A percentile compares a stretch with the other conserved stretches of the same genome.
phyloP scores from a whole-genome alignment of 192 early-diverging fungal genomes.

The Entophlyctis luteolus region DNA sequence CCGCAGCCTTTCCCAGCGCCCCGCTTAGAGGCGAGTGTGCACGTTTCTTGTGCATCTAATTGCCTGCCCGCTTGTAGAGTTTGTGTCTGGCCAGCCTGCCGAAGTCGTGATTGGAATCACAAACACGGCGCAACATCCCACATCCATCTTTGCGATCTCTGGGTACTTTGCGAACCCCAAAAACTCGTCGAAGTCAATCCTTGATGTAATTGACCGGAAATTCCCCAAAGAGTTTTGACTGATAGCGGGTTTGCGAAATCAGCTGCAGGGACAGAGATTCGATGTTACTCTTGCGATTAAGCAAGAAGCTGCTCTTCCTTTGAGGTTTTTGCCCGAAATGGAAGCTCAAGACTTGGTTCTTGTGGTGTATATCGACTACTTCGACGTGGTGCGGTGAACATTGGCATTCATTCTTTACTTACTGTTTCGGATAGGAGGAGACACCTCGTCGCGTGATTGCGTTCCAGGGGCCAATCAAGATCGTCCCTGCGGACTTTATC shows the following conservation, averaged over 20 bases:
- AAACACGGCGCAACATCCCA: background rate
- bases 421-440: too few relatives aligned
- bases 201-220: too few relatives aligned
- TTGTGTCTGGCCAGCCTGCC: constrained; percentile 5
- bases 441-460: constrained; percentile 23
- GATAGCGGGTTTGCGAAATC: too few relatives aligned
- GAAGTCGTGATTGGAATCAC: constrained; percentile 24
- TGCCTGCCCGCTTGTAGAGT: background rate
- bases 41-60: too few relatives aligned
- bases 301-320: constrained; percentile 18
- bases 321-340: constrained; percentile 25
- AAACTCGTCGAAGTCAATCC: constrained; percentile 21
- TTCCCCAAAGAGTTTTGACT: too few relatives aligned
- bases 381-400: too few relatives aligned
- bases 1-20: constrained; percentile 6
- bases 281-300: constrained; percentile 22
- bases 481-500: constrained; percentile 17
- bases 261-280: constrained; percentile 16
- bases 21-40: too few relatives aligned
- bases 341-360: constrained; percentile 30
- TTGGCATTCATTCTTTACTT: too few relatives aligned
- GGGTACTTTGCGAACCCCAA: constrained; percentile 20
- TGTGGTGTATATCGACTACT: constrained; percentile 27
- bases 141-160: constrained; percentile 4
- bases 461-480: constrained; percentile 16